A percentile compares a stretch with the other conserved stretches of the same genome.
Evolutionary conservation across 2,329 filamentous ascomycete species (phyloP).

Genomic region (Gaeumannomyces tritici): DNA sequence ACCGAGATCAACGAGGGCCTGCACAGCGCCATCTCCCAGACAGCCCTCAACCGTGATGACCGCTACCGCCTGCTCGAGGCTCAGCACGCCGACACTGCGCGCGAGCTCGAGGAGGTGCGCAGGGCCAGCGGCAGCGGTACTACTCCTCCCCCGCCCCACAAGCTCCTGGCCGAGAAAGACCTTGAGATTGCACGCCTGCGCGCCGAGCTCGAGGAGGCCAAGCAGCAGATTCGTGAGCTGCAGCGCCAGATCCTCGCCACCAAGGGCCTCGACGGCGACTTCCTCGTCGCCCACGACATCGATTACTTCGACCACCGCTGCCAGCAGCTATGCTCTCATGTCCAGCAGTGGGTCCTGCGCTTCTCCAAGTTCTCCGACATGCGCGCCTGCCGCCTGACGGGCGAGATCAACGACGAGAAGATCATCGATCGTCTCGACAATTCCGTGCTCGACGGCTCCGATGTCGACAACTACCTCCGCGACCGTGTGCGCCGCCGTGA

Average conservation of each 20-base stretch:
- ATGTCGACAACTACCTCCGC: constrained; percentile 78
- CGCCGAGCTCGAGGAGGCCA: constrained; percentile 65
- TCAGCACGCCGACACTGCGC: constrained; percentile 54
- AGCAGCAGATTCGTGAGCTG: constrained; percentile 48
- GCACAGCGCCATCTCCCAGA: constrained; percentile 64
- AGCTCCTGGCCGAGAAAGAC: constrained; percentile 70
- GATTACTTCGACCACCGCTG: constrained; percentile 94
- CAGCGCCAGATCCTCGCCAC: constrained; percentile 47
- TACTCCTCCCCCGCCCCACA: constrained; percentile 31
- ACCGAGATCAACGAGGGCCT: constrained; percentile 77
- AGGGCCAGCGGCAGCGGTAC: constrained; percentile 24
- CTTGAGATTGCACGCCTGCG: constrained; percentile 71
- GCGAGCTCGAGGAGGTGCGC: constrained; percentile 61
- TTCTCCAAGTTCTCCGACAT: constrained; percentile 98
- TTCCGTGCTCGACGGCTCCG: constrained; percentile 83
- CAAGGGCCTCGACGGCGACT: constrained; percentile 53
- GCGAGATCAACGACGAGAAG: constrained; percentile 83
- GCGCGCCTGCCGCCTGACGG: constrained; percentile 72
- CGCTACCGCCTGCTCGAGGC: constrained; percentile 59
- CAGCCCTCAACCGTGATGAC: constrained; percentile 66
- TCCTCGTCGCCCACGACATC: constrained; percentile 74
- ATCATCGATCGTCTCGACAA: constrained; percentile 92
- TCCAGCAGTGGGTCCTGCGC: constrained; percentile 94
- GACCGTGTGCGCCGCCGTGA: constrained; percentile 85
- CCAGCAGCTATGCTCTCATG: constrained; percentile 88